Evolutionary conservation across 176 grass and related monocot species (phyloP).

Genomic region (Carex pumila): DNA sequence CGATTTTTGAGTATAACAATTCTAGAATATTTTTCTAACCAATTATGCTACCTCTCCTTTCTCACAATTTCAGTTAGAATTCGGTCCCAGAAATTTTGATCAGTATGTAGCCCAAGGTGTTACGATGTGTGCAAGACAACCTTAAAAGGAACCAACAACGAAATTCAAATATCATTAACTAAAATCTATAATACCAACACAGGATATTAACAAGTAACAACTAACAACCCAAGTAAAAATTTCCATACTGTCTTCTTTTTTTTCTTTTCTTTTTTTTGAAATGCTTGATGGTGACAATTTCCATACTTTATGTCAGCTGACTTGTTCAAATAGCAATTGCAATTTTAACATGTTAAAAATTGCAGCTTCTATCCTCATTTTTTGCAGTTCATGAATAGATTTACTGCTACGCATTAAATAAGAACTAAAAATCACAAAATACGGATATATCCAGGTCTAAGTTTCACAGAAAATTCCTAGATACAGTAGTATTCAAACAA

Average conservation of each 20-base stretch:
- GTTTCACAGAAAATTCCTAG: background rate
- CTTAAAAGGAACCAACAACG: background rate
- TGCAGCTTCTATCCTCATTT: background rate
- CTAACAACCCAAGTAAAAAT: background rate
- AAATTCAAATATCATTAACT: constrained; percentile 1
- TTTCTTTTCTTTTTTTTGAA: too few relatives aligned
- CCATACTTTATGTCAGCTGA: background rate
- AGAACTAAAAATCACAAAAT: background rate
- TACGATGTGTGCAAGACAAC: background rate
- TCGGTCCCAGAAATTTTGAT: background rate
- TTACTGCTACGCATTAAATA: background rate
- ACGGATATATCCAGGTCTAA: background rate
- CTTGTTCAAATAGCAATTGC: background rate
- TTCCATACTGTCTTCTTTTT: too few relatives aligned
- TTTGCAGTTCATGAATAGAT: background rate
- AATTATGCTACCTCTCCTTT: too few relatives aligned
- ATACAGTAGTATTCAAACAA: background rate
- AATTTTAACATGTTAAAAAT: background rate
- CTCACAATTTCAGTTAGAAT: background rate
- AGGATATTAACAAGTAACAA: background rate
- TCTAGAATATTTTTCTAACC: too few relatives aligned
- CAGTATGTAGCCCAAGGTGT: background rate
- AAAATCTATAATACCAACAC: background rate
- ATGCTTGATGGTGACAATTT: background rate
- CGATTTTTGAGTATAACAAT: too few relatives aligned